These are phyloP conservation scores for Pyrrhoderma lamaoense DNA, from an alignment of 1,284 basidiomycete genomes.

Conservation along the genomic window DNA sequence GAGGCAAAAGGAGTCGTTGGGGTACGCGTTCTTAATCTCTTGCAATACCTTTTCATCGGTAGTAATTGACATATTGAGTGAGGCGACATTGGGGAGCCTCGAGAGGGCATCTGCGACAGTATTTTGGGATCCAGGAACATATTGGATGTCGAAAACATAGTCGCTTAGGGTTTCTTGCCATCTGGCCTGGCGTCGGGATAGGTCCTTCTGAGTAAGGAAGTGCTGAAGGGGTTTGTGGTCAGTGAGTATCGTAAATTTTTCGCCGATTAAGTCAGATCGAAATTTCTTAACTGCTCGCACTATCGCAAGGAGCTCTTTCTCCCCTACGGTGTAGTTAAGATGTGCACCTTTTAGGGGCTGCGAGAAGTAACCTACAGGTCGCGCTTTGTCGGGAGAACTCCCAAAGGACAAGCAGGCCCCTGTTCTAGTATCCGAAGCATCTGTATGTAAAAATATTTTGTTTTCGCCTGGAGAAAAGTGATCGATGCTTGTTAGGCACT, in stretches of 20 bases:
- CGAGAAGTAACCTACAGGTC: slow-evolving; percentile 31
- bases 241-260: slow-evolving; percentile 29
- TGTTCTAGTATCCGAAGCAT: slow-evolving; percentile 29
- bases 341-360: slow-evolving; percentile 25
- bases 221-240: slow-evolving; percentile 35
- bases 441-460: slow-evolving; percentile 31
- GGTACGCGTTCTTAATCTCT: slow-evolving; percentile 27
- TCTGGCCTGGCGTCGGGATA: slow-evolving; percentile 28
- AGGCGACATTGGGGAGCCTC: slow-evolving; percentile 21
- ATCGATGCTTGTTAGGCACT: slow-evolving; percentile 28
- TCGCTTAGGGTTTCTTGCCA: slow-evolving; percentile 34
- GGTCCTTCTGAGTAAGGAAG: slow-evolving; percentile 30
- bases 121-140: slow-evolving; percentile 32
- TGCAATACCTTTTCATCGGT: slow-evolving; percentile 22
- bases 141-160: slow-evolving; percentile 29
- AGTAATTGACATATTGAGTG: slow-evolving; percentile 21
- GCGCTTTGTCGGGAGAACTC: slow-evolving; percentile 23
- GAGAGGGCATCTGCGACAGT: slow-evolving; percentile 32
- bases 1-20: slow-evolving; percentile 24
- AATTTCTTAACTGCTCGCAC: slow-evolving; percentile 31
- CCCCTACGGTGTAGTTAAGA: slow-evolving; percentile 32
- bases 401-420: slow-evolving; percentile 32
- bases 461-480: slow-evolving; percentile 27
- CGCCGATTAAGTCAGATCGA: slow-evolving; percentile 28
- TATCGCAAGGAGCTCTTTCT: slow-evolving; percentile 33